Evolutionary conservation across 768 basidiomycete species (phyloP).

Genomic region (Amylocystis lapponica): DNA sequence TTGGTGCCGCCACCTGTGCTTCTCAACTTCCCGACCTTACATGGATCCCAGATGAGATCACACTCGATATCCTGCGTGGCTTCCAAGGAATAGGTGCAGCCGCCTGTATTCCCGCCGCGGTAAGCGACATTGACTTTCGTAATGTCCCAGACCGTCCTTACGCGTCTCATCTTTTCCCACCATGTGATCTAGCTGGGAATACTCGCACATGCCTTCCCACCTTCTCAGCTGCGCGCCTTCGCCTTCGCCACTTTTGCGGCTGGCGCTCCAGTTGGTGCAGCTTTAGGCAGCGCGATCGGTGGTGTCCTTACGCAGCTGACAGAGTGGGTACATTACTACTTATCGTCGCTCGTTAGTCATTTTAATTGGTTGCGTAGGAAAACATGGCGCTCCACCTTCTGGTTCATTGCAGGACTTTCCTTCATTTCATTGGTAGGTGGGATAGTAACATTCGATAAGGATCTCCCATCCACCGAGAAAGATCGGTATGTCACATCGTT

Average conservation of each 20-base stretch:
- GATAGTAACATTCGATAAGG: conserved; percentile 55
- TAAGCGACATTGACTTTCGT: too few relatives aligned
- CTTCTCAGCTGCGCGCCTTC: conserved; percentile 56
- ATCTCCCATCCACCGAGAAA: conserved; percentile 30
- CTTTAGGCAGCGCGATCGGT: conserved; percentile 63
- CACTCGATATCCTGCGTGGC: conserved; percentile 67
- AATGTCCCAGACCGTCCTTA: neutral
- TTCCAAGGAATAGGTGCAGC: conserved; percentile 79
- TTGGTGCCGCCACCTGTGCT: neutral
- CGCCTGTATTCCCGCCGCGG: conserved; percentile 68
- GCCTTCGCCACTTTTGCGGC: conserved; percentile 84
- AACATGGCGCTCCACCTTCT: conserved; percentile 72
- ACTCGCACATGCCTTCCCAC: conserved; percentile 72
- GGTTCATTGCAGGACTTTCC: conserved; percentile 52
- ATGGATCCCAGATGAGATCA: conserved; percentile 51
- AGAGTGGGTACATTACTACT: too few relatives aligned
- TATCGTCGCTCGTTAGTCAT: too few relatives aligned
- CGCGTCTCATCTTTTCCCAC: neutral
- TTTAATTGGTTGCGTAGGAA: conserved; percentile 4
- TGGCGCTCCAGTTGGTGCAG: conserved; percentile 78
- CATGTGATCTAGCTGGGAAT: conserved; percentile 76
- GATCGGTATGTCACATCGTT: conserved; percentile 14
- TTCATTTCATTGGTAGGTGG: conserved; percentile 47
- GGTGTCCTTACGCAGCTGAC: conserved; percentile 62
- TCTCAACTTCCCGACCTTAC: too few relatives aligned